These are phyloP conservation scores for Capsicum baccatum DNA, from an alignment of 257 asterid species.

Conservation along the genomic window DNA sequence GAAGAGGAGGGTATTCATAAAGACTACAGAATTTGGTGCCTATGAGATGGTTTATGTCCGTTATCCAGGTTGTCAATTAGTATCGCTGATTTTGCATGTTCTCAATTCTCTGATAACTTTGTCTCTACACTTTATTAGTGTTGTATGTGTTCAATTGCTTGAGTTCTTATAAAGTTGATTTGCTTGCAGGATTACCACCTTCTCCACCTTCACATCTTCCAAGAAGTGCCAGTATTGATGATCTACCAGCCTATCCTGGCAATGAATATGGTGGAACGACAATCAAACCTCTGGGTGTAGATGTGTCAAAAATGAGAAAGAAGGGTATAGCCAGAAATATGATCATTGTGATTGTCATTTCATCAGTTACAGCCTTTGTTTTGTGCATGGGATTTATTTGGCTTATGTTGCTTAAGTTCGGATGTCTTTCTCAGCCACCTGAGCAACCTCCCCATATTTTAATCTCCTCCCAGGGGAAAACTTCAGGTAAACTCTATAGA, in stretches of 20 bases:
- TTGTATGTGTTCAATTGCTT: background rate
- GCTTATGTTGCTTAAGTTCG: constrained; percentile 56
- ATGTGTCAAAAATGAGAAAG: constrained; percentile 59
- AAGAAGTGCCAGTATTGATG: constrained; percentile 50
- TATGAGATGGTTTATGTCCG: constrained; percentile 73
- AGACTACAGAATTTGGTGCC: constrained; percentile 61
- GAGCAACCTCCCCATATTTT: constrained; percentile 42
- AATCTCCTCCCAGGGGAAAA: constrained; percentile 47
- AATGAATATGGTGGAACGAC: constrained; percentile 47
- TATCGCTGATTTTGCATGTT: constrained; percentile 18
- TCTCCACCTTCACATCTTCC: constrained; percentile 75
- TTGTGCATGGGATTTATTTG: constrained; percentile 63
- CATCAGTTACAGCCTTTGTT: constrained; percentile 68
- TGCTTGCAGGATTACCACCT: constrained; percentile 77
- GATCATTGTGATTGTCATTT: constrained; percentile 59
- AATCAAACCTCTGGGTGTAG: constrained; percentile 84
- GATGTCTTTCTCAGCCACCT: constrained; percentile 35
- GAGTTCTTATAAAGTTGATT: constrained; percentile 23
- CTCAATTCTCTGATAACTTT: background rate
- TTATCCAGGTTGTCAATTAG: constrained; percentile 71
- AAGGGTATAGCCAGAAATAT: constrained; percentile 47
- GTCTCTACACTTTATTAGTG: background rate
- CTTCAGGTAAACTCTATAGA: constrained; percentile 53
- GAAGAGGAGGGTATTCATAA: constrained; percentile 62
- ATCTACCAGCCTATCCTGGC: constrained; percentile 50